Conservation (phyloP, 225 moss, liverwort and hornwort species). For the Bryum argenteum region DNA sequence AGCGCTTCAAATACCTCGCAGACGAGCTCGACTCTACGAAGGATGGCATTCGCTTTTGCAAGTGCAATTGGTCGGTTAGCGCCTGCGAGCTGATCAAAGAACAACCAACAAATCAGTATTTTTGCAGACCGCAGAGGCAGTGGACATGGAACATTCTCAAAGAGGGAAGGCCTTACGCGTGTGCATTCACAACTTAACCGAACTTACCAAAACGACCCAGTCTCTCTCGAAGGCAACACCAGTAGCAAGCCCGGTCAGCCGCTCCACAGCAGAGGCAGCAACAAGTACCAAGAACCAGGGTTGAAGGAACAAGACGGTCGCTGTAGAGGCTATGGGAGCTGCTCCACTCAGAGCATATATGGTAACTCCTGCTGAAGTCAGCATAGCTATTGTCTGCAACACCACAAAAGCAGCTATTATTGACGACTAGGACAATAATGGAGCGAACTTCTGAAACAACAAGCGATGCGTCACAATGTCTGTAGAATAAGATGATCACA, state of each 20-base stretch:
- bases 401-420: neutral
- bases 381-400: slow-evolving; percentile 70
- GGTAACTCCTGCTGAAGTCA: slow-evolving; percentile 68
- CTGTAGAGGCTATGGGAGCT: slow-evolving; percentile 53
- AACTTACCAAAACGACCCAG: slow-evolving; percentile 77
- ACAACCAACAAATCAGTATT: slow-evolving; percentile 1
- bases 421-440: neutral
- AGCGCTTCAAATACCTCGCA: slow-evolving; percentile 59
- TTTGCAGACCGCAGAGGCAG: neutral
- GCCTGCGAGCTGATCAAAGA: slow-evolving; percentile 64
- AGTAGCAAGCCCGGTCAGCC: slow-evolving; percentile 70
- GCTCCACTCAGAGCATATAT: slow-evolving; percentile 63
- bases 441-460: slow-evolving; percentile 5
- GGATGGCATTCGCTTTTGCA: slow-evolving; percentile 76
- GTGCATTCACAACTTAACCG: neutral
- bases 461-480: neutral
- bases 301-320: slow-evolving; percentile 56
- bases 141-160: neutral
- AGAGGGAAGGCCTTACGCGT: neutral
- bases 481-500: slow-evolving; percentile 10
- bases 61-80: slow-evolving; percentile 77
- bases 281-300: slow-evolving; percentile 81
- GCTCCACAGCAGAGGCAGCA: slow-evolving; percentile 69
- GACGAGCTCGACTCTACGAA: slow-evolving; percentile 76
- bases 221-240: slow-evolving; percentile 86